These are phyloP conservation scores for Geotrichum europaeum DNA, from an alignment of 1,139 yeast genomes.

Conservation along the genomic window DNA sequence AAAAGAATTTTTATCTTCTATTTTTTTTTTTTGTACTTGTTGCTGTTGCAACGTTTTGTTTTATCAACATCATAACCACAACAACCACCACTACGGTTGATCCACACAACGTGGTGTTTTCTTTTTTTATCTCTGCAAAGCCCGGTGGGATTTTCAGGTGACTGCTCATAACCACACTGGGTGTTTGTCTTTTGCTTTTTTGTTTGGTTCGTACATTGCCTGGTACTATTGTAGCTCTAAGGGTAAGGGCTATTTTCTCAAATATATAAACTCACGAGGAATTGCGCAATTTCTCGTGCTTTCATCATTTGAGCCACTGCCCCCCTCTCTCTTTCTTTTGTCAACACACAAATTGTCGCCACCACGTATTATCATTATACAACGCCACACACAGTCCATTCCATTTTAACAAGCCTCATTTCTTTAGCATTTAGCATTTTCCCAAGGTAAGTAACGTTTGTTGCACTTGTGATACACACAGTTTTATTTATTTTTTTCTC, in stretches of 20 bases:
- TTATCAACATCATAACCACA: too few species aligned
- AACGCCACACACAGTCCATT: neutral
- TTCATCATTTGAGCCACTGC: neutral
- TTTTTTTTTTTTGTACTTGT: too few species aligned
- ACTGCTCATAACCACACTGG: too few species aligned
- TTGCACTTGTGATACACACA: neutral
- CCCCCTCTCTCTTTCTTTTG: neutral
- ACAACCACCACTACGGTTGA: too few species aligned
- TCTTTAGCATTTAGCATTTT: neutral
- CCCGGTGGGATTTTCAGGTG: too few species aligned
- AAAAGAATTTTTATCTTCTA: too few species aligned
- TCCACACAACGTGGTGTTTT: neutral
- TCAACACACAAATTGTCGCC: neutral
- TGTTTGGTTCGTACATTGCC: neutral
- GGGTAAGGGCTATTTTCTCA: neutral
- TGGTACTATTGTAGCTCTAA: neutral
- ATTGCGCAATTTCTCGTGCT: slow-evolving; percentile 16
- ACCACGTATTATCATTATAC: neutral
- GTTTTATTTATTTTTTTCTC: neutral
- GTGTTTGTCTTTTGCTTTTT: too few species aligned
- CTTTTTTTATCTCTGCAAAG: too few species aligned
- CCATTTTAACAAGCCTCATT: neutral
- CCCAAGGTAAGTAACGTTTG: neutral
- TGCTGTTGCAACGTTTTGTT: too few species aligned
- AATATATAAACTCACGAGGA: slow-evolving; percentile 11